Evolutionary conservation across 371 early-diverging fungal genomes (phyloP).

Genomic region (Mucor plumbeus): DNA sequence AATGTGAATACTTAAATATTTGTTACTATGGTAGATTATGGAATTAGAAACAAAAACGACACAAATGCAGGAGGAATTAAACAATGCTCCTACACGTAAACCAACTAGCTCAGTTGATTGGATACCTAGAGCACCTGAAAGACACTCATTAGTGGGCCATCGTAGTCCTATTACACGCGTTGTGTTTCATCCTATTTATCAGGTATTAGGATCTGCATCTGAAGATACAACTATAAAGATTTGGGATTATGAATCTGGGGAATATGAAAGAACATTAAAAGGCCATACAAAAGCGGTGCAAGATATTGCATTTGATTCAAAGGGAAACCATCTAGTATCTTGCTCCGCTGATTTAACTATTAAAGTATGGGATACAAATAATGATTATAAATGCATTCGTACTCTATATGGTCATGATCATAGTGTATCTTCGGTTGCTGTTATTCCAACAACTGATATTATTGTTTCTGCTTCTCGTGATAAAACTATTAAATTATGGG

Average conservation of each 20-base stretch:
- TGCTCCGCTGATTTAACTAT: conserved; percentile 91
- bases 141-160: conserved; percentile 76
- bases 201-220: conserved; percentile 83
- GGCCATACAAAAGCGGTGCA: conserved; percentile 95
- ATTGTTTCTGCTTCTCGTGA: conserved; percentile 89
- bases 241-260: conserved; percentile 92
- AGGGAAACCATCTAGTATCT: conserved; percentile 79
- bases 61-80: conserved; percentile 78
- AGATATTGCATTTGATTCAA: conserved; percentile 81
- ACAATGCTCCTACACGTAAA: conserved; percentile 68
- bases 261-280: conserved; percentile 88
- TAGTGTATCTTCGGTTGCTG: conserved; percentile 81
- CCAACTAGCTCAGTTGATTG: conserved; percentile 70
- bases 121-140: conserved; percentile 86
- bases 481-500: conserved; percentile 91
- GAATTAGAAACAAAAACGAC: conserved; percentile 83
- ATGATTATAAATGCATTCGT: conserved; percentile 84
- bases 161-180: conserved; percentile 83
- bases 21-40: conserved; percentile 67
- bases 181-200: conserved; percentile 87
- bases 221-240: conserved; percentile 92
- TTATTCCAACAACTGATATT: conserved; percentile 76
- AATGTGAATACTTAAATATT: background rate
- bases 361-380: conserved; percentile 88
- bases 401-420: conserved; percentile 94